phyloP scores from a whole-genome alignment of 2,329 filamentous ascomycete genomes.

The Penicillium freii region DNA sequence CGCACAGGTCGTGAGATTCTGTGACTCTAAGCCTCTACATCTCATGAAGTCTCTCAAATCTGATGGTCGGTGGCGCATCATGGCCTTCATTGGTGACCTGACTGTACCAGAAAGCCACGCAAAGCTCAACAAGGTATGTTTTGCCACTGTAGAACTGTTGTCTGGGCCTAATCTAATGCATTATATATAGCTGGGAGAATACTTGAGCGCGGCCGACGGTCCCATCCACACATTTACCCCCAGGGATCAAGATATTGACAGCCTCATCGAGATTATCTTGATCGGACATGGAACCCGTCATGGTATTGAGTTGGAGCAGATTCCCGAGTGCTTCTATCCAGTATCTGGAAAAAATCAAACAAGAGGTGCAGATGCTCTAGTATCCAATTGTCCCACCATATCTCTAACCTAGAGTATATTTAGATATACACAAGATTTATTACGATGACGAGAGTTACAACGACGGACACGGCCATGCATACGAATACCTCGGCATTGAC shows the following conservation, averaged over 20 bases:
- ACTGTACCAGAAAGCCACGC: conserved; percentile 19
- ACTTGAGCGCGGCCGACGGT: conserved; percentile 42
- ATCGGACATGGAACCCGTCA: conserved; percentile 52
- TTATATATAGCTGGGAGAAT: conserved; percentile 38
- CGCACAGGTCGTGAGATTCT: conserved; percentile 59
- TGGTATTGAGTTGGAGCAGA: conserved; percentile 51
- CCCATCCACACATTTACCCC: conserved; percentile 48
- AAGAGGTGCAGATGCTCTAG: conserved; percentile 44
- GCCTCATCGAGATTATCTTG: conserved; percentile 57
- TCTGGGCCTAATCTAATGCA: conserved; percentile 5
- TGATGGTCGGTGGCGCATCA: conserved; percentile 52
- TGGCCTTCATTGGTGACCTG: conserved; percentile 52
- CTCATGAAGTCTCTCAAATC: conserved; percentile 51
- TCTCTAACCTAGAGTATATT: not conserved
- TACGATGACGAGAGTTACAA: conserved; percentile 57
- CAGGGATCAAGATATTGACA: conserved; percentile 47
- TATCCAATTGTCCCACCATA: not conserved
- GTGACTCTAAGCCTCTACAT: conserved; percentile 59
- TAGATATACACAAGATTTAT: conserved; percentile 60
- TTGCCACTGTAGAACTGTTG: not conserved
- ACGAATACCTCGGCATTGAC: conserved; percentile 56
- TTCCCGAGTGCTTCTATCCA: conserved; percentile 58
- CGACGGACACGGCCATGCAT: conserved; percentile 57
- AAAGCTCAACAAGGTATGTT: conserved; percentile 42
- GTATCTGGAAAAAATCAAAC: conserved; percentile 56